phyloP scores from a whole-genome alignment of 306 rosid genomes.

The Aeschynomene evenia region DNA sequence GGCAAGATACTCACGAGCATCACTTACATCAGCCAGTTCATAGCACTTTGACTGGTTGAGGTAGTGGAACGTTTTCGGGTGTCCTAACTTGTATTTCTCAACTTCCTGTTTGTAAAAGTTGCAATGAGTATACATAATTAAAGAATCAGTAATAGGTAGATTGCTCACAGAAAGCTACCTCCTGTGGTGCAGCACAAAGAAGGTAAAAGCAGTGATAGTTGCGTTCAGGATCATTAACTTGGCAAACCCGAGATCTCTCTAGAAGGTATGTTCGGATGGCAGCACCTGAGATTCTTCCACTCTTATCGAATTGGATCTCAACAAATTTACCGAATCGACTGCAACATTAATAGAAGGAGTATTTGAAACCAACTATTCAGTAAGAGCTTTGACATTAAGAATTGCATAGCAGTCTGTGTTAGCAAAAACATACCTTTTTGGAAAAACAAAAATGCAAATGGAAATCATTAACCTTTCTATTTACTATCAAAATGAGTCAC shows the following conservation, averaged over 20 bases:
- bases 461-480: slow-evolving; percentile 1
- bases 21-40: slow-evolving; percentile 85
- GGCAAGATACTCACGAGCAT: slow-evolving; percentile 94
- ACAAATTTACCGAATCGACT: slow-evolving; percentile 99
- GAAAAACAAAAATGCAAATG: slow-evolving; percentile 18
- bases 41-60: slow-evolving; percentile 92
- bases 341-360: slow-evolving; percentile 45
- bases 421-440: slow-evolving; percentile 20
- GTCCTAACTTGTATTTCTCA: slow-evolving; percentile 87
- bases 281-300: slow-evolving; percentile 99
- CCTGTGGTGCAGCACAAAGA: slow-evolving; percentile 99
- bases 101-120: slow-evolving; percentile 64
- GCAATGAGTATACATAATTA: slow-evolving; percentile 19
- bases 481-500: slow-evolving; percentile 14
- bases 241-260: slow-evolving; percentile 99
- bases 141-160: slow-evolving; percentile 13
- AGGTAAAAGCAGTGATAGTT: slow-evolving; percentile 98
- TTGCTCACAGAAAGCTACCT: slow-evolving; percentile 52
- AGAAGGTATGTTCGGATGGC: slow-evolving; percentile 96
- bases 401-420: neutral
- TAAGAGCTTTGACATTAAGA: neutral
- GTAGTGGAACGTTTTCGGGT: slow-evolving; percentile 88
- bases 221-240: slow-evolving; percentile 94
- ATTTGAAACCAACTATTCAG: slow-evolving; percentile 29
- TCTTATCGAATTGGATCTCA: slow-evolving; percentile 95